Base-by-base conservation (phyloP, 257 asterid species). In the Solanum corneliomulleri region DNA sequence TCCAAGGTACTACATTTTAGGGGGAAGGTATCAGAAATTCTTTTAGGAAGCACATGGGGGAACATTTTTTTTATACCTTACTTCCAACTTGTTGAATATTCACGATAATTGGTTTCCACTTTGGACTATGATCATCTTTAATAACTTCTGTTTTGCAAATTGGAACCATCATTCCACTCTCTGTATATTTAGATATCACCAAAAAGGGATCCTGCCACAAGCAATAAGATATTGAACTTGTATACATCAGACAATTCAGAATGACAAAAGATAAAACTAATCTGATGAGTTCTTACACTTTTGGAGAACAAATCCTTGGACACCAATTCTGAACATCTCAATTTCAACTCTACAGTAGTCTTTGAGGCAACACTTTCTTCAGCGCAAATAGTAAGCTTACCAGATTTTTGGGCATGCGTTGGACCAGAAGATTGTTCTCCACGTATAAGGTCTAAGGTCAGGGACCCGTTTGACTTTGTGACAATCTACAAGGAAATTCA, bases 101-200 rank as follows among this genome's bases (percentile, higher is more conserved):
- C 92, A 97, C 77, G 77, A 60, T 90, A 86, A 95, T 64, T 78
- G 93, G 97, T 88, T 96, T 93, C 99, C 99, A 97, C 82, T 86
- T 94, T 29, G 99, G 99, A 83, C 86, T 91, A 74, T 93, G 96
- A 41, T 97, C 95, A 87, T 97, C 94, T 91, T 93, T 93, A 90
- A 97, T 84, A 91, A 95, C 98, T 91, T 97, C 99, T 85, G 99
- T 97, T 93, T 97, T 97, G 96, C 97, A 93, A 89, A 97, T 89
- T 88, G 99, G 99, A 90, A 95, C 91, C 41, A 91, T 86, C 35
- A 86, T 60, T 85, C 95, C 98, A 91, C 89, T 88, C 90, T 97
- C 99, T 29, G 95, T 88, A 88, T 89, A 84, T 91, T 94, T 97
- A 68, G 98, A 95, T 86, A 97, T 92, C 87, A 95, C 90, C 89